These are phyloP conservation scores for Mycosphaerelloides madeirae DNA, from an alignment of 2,329 filamentous ascomycete genomes.

Conservation along the genomic window DNA sequence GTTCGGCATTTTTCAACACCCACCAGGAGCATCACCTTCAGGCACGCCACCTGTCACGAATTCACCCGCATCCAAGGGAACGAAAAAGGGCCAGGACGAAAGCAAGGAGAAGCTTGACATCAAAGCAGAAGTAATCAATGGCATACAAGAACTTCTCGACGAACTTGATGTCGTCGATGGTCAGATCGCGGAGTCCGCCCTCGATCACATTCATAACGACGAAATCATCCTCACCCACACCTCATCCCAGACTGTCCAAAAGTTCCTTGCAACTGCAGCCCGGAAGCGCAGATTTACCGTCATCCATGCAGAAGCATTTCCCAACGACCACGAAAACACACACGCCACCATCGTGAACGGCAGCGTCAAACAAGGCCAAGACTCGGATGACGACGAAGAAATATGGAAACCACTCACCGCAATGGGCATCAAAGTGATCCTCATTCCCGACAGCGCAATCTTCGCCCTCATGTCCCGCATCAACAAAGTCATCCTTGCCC, in stretches of 20 bases:
- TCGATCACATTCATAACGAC: conserved; percentile 88
- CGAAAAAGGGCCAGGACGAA: conserved; percentile 28
- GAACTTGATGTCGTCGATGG: conserved; percentile 90
- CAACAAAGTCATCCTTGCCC: conserved; percentile 89
- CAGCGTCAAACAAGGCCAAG: conserved; percentile 36
- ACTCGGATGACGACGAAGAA: conserved; percentile 43
- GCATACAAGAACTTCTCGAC: conserved; percentile 92
- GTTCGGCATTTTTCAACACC: conserved; percentile 79
- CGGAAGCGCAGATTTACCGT: conserved; percentile 89
- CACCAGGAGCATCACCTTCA: conserved; percentile 42
- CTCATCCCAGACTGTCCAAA: conserved; percentile 79
- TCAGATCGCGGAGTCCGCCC: conserved; percentile 81
- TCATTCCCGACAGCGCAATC: conserved; percentile 77
- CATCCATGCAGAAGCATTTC: conserved; percentile 70
- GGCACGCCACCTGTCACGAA: conserved; percentile 46
- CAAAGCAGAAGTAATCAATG: conserved; percentile 85
- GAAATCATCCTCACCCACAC: conserved; percentile 89
- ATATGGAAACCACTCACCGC: conserved; percentile 74
- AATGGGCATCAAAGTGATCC: conserved; percentile 74
- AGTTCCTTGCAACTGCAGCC: conserved; percentile 82
- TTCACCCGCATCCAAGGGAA: conserved; percentile 32
- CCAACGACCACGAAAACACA: conserved; percentile 62
- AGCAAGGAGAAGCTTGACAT: conserved; percentile 55
- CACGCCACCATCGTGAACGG: conserved; percentile 59
- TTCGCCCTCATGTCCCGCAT: conserved; percentile 93